phyloP scores from a whole-genome alignment of 768 basidiomycete genomes.

The Tulasnella calospora region DNA sequence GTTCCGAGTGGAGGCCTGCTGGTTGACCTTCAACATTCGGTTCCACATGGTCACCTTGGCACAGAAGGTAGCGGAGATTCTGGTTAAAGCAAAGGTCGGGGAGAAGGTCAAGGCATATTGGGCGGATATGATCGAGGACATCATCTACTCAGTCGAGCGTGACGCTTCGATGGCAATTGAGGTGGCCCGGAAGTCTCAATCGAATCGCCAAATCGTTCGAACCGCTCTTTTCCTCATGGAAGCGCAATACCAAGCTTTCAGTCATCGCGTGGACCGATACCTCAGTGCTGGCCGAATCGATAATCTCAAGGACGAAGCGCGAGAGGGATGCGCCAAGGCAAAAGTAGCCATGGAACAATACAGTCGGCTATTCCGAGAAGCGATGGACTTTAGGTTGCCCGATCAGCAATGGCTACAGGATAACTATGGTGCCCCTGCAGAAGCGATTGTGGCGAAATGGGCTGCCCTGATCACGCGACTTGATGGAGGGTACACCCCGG shows the following conservation, averaged over 20 bases:
- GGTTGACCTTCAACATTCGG: slow-evolving; percentile 51
- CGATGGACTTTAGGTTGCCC: slow-evolving; percentile 28
- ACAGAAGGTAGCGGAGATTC: slow-evolving; percentile 40
- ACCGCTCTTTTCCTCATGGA: slow-evolving; percentile 46
- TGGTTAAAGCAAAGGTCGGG: slow-evolving; percentile 25
- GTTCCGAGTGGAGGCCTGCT: slow-evolving; percentile 58
- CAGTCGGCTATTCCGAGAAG: slow-evolving; percentile 29
- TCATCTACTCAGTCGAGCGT: slow-evolving; percentile 44
- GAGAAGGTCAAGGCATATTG: slow-evolving; percentile 36
- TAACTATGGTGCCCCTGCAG: slow-evolving; percentile 42
- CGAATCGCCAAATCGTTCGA: slow-evolving; percentile 50
- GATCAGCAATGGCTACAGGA: slow-evolving; percentile 42
- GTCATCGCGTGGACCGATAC: slow-evolving; percentile 31
- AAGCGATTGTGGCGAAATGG: slow-evolving; percentile 48
- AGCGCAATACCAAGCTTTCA: slow-evolving; percentile 47
- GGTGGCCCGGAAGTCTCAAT: slow-evolving; percentile 48
- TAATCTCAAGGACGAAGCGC: background rate
- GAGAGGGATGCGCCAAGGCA: background rate
- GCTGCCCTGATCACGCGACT: slow-evolving; percentile 41
- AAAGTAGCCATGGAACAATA: slow-evolving; percentile 12
- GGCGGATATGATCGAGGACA: slow-evolving; percentile 46
- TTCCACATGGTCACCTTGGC: slow-evolving; percentile 48
- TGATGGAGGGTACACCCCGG: slow-evolving; percentile 43
- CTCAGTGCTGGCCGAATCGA: slow-evolving; percentile 25
- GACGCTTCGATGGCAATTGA: slow-evolving; percentile 48